Conservation (phyloP, 345 rosid species). For the Gossypium thurberi region DNA sequence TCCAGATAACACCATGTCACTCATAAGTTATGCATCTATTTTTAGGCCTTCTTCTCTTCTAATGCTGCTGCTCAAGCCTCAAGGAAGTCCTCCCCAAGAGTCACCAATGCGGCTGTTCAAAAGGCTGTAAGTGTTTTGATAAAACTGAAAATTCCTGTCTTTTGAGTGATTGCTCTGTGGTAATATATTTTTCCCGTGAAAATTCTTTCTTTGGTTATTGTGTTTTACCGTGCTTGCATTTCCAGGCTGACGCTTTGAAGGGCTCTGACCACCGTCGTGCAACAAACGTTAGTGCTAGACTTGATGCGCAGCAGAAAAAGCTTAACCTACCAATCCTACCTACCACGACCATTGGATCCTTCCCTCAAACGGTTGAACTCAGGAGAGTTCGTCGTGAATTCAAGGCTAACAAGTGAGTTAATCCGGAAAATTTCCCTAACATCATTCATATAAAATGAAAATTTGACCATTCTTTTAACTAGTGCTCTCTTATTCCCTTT, state of each 20-base stretch:
- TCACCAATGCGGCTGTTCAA: slow-evolving; percentile 85
- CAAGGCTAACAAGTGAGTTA: slow-evolving; percentile 87
- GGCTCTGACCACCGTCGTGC: slow-evolving; percentile 88
- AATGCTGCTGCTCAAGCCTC: slow-evolving; percentile 81
- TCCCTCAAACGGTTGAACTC: slow-evolving; percentile 89
- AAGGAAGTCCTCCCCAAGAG: slow-evolving; percentile 85
- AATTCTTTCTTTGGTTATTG: not conserved
- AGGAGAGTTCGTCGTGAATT: slow-evolving; percentile 98
- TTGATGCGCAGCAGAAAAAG: slow-evolving; percentile 94
- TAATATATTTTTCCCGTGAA: not conserved
- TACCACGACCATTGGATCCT: slow-evolving; percentile 93
- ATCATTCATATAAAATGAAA: not conserved
- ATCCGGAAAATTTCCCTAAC: not conserved
- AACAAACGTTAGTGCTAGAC: slow-evolving; percentile 76
- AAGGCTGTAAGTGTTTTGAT: slow-evolving; percentile 64
- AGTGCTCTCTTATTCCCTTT: slow-evolving; percentile 1
- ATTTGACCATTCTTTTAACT: slow-evolving; percentile 5
- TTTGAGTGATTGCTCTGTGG: not conserved
- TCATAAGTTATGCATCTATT: slow-evolving; percentile 15
- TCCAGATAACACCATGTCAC: not conserved
- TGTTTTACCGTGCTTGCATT: slow-evolving; percentile 16
- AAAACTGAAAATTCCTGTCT: not conserved
- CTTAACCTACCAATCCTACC: slow-evolving; percentile 93
- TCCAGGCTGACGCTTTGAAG: slow-evolving; percentile 88
- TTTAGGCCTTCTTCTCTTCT: slow-evolving; percentile 71